phyloP scores from a whole-genome alignment of 148 eudicot species.

The Arbutus unedo region DNA sequence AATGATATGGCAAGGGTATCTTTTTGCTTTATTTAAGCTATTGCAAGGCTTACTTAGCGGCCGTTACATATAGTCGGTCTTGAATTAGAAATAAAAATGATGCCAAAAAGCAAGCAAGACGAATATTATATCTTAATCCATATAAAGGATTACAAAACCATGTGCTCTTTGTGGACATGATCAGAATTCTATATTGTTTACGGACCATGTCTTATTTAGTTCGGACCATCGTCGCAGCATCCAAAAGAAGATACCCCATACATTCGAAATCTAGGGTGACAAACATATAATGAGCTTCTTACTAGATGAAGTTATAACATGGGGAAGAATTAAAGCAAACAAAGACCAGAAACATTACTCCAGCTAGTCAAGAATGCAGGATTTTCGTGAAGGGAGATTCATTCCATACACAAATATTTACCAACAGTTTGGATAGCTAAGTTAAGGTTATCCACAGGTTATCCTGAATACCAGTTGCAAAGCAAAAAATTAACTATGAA shows the following conservation, averaged over 20 bases:
- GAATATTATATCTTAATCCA: slow-evolving; percentile 5
- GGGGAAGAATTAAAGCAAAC: background rate
- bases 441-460: background rate
- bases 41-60: too few species aligned
- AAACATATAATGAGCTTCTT: background rate
- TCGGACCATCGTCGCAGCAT: background rate
- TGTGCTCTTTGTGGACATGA: background rate
- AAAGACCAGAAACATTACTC: background rate
- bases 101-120: background rate
- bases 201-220: background rate
- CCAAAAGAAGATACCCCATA: background rate
- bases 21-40: too few species aligned
- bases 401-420: too few species aligned
- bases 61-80: background rate
- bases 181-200: background rate
- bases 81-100: background rate
- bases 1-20: too few species aligned
- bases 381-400: too few species aligned
- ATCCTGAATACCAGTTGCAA: background rate
- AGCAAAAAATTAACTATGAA: background rate
- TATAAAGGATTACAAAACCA: slow-evolving; percentile 4
- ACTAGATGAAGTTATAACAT: background rate
- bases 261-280: background rate
- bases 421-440: too few species aligned
- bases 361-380: too few species aligned